A percentile compares a stretch with the other conserved stretches of the same genome.
Evolutionary conservation across 768 basidiomycete genomes (phyloP).

Genomic region (Sistotremastrum suecicum): DNA sequence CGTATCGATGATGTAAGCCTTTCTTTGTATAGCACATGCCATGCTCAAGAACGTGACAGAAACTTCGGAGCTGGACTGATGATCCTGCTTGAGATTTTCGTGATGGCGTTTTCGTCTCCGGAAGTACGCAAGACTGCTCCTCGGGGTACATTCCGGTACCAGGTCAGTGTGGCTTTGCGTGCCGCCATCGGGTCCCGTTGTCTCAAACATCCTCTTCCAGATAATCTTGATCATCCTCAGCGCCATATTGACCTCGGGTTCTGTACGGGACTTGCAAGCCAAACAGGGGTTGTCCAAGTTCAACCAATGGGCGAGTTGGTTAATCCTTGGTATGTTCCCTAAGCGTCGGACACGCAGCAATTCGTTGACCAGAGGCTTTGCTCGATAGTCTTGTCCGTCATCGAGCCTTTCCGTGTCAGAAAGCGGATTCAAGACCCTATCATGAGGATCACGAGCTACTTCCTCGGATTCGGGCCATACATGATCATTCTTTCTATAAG

Average conservation of each 20-base stretch:
- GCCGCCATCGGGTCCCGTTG: not conserved
- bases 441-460: slow-evolving; percentile 45
- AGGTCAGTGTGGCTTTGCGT: not conserved
- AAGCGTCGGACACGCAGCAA: not conserved
- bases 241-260: slow-evolving; percentile 42
- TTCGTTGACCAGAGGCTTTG: not conserved
- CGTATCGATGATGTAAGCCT: slow-evolving; percentile 40
- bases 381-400: not conserved
- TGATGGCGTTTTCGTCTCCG: not conserved
- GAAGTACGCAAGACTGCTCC: no score
- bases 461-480: slow-evolving; percentile 58
- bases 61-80: slow-evolving; percentile 34
- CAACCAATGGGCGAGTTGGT: slow-evolving; percentile 55
- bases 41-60: slow-evolving; percentile 14
- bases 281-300: slow-evolving; percentile 49
- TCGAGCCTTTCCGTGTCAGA: slow-evolving; percentile 12
- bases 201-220: slow-evolving; percentile 17
- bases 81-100: slow-evolving; percentile 20
- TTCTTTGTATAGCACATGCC: not conserved
- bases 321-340: slow-evolving; percentile 37
- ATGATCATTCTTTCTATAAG: slow-evolving; percentile 75
- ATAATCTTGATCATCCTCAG: slow-evolving; percentile 26
- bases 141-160: not conserved
- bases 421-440: slow-evolving; percentile 17
- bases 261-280: slow-evolving; percentile 43